Evolutionary conservation across 1,139 yeast species (phyloP).

Genomic region (Magnusiomyces suaveolens): DNA sequence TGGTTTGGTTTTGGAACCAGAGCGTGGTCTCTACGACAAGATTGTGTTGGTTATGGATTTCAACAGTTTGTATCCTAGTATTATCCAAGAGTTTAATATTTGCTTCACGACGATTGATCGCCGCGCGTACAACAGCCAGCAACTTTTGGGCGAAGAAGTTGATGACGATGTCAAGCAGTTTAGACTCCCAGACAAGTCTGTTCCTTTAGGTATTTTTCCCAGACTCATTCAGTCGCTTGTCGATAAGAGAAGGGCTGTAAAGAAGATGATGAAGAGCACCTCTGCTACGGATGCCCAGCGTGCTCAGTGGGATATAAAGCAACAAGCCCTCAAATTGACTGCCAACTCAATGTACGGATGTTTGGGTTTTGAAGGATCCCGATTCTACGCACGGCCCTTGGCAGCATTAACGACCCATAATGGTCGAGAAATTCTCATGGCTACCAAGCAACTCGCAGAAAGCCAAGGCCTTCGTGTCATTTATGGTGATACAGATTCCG

Average conservation of each 20-base stretch:
- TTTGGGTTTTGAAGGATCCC: slow-evolving; percentile 81
- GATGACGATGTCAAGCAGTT: slow-evolving; percentile 50
- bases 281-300: slow-evolving; percentile 54
- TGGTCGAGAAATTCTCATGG: slow-evolving; percentile 92
- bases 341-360: slow-evolving; percentile 99
- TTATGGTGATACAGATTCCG: slow-evolving; percentile 98
- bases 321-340: slow-evolving; percentile 89
- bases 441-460: slow-evolving; percentile 88
- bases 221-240: slow-evolving; percentile 74
- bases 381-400: slow-evolving; percentile 91
- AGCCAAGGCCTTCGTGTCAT: slow-evolving; percentile 73
- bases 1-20: slow-evolving; percentile 96
- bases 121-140: slow-evolving; percentile 31
- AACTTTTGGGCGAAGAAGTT: slow-evolving; percentile 10
- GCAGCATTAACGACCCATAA: slow-evolving; percentile 93
- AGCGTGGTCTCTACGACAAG: slow-evolving; percentile 84
- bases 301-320: slow-evolving; percentile 73
- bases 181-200: slow-evolving; percentile 50
- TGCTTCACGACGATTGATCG: slow-evolving; percentile 94
- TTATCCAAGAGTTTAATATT: slow-evolving; percentile 92
- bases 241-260: slow-evolving; percentile 86
- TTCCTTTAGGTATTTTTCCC: slow-evolving; percentile 76
- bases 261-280: slow-evolving; percentile 71
- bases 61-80: slow-evolving; percentile 94
- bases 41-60: slow-evolving; percentile 93